Conservation (phyloP, 805 yeast genomes). For the Blastobotrys robertii region DNA sequence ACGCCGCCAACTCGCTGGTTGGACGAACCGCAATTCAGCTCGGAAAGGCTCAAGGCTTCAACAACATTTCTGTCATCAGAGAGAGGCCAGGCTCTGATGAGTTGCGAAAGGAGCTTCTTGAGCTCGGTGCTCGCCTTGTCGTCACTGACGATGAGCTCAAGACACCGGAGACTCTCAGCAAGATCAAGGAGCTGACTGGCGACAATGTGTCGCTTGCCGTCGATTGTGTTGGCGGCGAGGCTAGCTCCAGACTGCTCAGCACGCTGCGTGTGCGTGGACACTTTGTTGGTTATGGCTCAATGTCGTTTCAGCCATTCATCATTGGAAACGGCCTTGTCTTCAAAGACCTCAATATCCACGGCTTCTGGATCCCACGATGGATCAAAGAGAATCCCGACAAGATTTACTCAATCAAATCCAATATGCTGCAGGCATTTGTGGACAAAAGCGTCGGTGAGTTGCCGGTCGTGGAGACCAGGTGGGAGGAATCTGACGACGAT, state of each 20-base stretch:
- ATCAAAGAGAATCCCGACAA: constrained; percentile 48
- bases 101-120: constrained; percentile 42
- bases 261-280: constrained; percentile 66
- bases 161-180: constrained; percentile 55
- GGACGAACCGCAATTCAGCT: constrained; percentile 87
- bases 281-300: constrained; percentile 90
- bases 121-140: constrained; percentile 80
- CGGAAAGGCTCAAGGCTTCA: constrained; percentile 65
- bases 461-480: constrained; percentile 34
- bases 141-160: constrained; percentile 80
- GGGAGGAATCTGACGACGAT: constrained; percentile 30
- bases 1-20: constrained; percentile 94
- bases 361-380: constrained; percentile 85
- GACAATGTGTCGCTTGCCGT: constrained; percentile 63
- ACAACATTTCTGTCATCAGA: constrained; percentile 80
- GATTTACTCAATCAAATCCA: constrained; percentile 44
- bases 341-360: constrained; percentile 74
- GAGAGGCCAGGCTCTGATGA: constrained; percentile 71
- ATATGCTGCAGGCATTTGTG: constrained; percentile 48
- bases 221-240: constrained; percentile 89
- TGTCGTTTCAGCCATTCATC: constrained; percentile 90
- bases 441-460: constrained; percentile 43
- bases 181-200: constrained; percentile 45
- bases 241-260: constrained; percentile 50
- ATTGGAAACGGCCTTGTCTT: constrained; percentile 87